phyloP scores from a whole-genome alignment of 2,329 filamentous ascomycete genomes.

The Colletotrichum liriopes region DNA sequence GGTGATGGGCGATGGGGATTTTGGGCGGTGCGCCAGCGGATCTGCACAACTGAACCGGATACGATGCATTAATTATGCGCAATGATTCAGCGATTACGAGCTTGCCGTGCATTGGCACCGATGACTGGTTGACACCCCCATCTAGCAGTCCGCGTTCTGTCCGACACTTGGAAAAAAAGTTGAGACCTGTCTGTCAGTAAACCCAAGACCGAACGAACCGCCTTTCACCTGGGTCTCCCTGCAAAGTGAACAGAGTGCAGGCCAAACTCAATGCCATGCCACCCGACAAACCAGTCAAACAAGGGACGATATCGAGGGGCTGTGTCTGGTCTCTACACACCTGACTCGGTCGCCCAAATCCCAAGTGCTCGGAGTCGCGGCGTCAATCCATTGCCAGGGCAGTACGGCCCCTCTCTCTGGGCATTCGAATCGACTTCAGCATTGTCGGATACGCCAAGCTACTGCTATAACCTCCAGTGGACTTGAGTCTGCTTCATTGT shows the following conservation, averaged over 20 bases:
- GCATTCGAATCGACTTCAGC: background rate
- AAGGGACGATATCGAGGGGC: background rate
- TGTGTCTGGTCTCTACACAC: background rate
- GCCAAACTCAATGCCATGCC: conserved; percentile 4
- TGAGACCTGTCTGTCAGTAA: background rate
- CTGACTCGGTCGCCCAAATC: conserved; percentile 1
- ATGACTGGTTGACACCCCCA: background rate
- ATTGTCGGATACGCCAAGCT: background rate
- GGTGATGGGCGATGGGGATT: background rate
- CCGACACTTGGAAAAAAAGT: background rate
- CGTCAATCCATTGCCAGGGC: background rate
- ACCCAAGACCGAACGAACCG: conserved; percentile 16
- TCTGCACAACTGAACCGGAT: background rate
- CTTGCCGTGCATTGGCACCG: background rate
- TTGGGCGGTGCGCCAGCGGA: background rate
- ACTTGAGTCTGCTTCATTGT: background rate
- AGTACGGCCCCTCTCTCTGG: background rate
- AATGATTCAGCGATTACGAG: background rate
- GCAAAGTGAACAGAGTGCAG: background rate
- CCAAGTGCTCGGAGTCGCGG: background rate
- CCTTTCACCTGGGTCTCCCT: conserved; percentile 5
- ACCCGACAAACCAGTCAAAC: conserved; percentile 12
- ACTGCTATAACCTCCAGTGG: background rate
- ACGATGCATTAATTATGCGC: conserved; percentile 29
- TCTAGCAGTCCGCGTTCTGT: background rate